Evolutionary conservation across 2,329 filamentous ascomycete species (phyloP).

Genomic region (Colletotrichum lentis): DNA sequence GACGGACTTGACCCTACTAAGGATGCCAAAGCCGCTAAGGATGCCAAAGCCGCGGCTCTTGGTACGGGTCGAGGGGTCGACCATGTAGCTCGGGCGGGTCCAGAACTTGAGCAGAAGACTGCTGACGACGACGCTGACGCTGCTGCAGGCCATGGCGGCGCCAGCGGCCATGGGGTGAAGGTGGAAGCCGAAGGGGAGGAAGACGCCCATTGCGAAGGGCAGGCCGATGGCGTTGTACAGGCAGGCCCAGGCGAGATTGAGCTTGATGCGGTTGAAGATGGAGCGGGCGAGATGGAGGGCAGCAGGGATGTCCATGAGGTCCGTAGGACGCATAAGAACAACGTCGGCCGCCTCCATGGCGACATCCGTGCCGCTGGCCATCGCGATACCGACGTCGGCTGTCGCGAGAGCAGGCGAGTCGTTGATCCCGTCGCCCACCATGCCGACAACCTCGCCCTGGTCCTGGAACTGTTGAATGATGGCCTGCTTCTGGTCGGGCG

Average conservation of each 20-base stretch:
- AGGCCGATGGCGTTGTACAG: constrained; percentile 91
- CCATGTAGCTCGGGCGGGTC: constrained; percentile 87
- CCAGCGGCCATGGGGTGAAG: constrained; percentile 95
- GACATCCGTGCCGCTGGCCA: constrained; percentile 92
- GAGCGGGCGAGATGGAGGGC: constrained; percentile 80
- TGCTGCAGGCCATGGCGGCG: constrained; percentile 90
- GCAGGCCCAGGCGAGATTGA: constrained; percentile 93
- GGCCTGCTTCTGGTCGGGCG: constrained; percentile 87
- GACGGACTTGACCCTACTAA: constrained; percentile 54
- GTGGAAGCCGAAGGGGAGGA: constrained; percentile 86
- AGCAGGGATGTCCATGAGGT: constrained; percentile 92
- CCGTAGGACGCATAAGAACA: constrained; percentile 91
- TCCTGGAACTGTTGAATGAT: constrained; percentile 82
- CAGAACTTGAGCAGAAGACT: constrained; percentile 87
- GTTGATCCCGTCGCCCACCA: constrained; percentile 99
- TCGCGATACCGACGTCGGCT: constrained; percentile 90
- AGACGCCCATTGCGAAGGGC: constrained; percentile 96
- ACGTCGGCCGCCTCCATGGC: constrained; percentile 97
- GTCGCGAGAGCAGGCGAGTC: constrained; percentile 95
- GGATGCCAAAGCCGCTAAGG: constrained; percentile 53
- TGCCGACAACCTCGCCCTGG: constrained; percentile 81
- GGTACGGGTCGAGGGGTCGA: constrained; percentile 70
- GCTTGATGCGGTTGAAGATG: constrained; percentile 92
- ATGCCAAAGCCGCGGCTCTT: constrained; percentile 58
- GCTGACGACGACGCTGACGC: constrained; percentile 87